A percentile compares a stretch with the other conserved stretches of the same genome.
Conservation (phyloP, 345 rosid genomes). For the Cardamine chenopodiifolia region DNA sequence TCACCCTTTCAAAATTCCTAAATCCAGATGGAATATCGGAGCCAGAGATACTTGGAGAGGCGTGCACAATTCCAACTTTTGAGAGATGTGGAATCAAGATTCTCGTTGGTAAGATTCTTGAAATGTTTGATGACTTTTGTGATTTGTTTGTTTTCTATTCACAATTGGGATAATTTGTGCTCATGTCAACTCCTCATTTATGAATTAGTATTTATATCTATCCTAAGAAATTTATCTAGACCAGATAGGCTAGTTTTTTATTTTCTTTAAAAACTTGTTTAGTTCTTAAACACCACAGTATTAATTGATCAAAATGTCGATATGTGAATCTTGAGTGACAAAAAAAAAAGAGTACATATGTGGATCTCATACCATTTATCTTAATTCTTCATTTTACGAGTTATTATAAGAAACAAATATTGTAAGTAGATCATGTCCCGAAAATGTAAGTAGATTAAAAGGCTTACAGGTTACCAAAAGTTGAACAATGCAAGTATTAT, state of each 20-base stretch:
- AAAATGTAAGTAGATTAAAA: no score
- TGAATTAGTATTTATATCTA: neutral
- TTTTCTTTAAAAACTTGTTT: no score
- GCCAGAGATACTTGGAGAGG: conserved; percentile 8
- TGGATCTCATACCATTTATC: neutral
- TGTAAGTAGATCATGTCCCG: no score
- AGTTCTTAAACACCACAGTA: no score
- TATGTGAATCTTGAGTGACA: no score
- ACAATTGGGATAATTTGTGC: neutral
- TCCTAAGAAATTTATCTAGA: neutral
- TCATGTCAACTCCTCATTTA: neutral
- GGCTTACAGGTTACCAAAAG: no score
- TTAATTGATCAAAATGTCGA: no score
- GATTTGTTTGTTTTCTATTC: neutral
- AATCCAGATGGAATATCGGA: conserved; percentile 10
- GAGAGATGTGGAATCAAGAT: conserved; percentile 20
- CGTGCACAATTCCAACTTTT: conserved; percentile 34
- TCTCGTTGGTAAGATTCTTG: conserved; percentile 24
- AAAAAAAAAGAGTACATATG: no score
- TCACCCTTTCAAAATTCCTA: neutral
- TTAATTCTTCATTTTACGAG: neutral
- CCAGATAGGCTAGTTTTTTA: no score
- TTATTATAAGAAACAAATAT: neutral
- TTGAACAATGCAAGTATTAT: no score
- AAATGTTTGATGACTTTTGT: conserved; percentile 4